These are phyloP conservation scores for Lachancea sp. DNA, from an alignment of 805 yeast genomes.

Conservation along the genomic window DNA sequence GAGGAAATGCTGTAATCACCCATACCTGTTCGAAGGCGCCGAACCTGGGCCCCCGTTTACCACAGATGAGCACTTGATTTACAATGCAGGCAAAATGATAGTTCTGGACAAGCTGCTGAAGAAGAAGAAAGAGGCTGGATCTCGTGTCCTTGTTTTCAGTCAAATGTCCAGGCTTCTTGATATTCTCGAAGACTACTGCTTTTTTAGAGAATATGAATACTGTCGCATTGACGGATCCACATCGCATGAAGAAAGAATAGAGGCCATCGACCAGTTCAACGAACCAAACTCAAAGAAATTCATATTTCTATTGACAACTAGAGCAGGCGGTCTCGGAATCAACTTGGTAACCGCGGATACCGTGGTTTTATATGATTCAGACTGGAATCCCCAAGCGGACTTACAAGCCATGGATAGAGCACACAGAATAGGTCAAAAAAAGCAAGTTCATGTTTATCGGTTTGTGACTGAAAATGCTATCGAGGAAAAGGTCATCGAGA, in stretches of 20 bases:
- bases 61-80: constrained; percentile 90
- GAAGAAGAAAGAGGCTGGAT: constrained; percentile 67
- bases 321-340: constrained; percentile 97
- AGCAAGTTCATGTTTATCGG: constrained; percentile 87
- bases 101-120: constrained; percentile 77
- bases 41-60: constrained; percentile 98
- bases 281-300: constrained; percentile 76
- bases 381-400: constrained; percentile 98
- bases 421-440: constrained; percentile 94
- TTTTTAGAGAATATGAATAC: constrained; percentile 73
- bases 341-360: constrained; percentile 88
- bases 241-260: constrained; percentile 84
- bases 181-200: constrained; percentile 88
- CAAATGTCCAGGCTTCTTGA: constrained; percentile 91
- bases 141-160: constrained; percentile 84
- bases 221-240: constrained; percentile 94
- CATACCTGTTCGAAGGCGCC: constrained; percentile 96
- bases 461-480: constrained; percentile 94
- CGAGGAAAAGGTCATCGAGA: constrained; percentile 90
- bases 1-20: constrained; percentile 95
- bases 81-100: constrained; percentile 84
- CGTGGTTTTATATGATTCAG: constrained; percentile 83
- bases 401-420: constrained; percentile 98
- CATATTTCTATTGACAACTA: constrained; percentile 77
- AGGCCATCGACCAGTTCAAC: constrained; percentile 89